Conservation (phyloP, 306 rosid species). For the Prosopis cineraria region DNA sequence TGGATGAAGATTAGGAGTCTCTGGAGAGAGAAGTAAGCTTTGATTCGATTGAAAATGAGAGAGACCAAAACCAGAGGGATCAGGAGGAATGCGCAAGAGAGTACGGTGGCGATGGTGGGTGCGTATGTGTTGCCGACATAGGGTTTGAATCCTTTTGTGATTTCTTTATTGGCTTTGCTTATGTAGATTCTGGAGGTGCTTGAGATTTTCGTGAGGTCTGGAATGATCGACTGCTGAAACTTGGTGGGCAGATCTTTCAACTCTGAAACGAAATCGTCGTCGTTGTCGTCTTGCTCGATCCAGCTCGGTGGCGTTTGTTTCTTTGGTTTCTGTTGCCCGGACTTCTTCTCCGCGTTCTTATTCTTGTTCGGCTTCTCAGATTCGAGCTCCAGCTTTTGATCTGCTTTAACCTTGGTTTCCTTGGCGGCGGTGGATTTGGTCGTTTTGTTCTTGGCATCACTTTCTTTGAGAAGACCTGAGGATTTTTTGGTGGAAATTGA, state of each 20-base stretch:
- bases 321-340: slow-evolving; percentile 40
- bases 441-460: slow-evolving; percentile 61
- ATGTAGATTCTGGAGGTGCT: slow-evolving; percentile 71
- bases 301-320: slow-evolving; percentile 54
- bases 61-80: slow-evolving; percentile 77
- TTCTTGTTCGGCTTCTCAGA: slow-evolving; percentile 34
- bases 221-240: slow-evolving; percentile 68
- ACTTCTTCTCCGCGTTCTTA: slow-evolving; percentile 30
- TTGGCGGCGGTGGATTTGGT: slow-evolving; percentile 54
- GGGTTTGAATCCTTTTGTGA: slow-evolving; percentile 77
- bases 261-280: slow-evolving; percentile 61
- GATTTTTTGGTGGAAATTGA: slow-evolving; percentile 44
- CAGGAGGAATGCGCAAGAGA: slow-evolving; percentile 62
- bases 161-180: slow-evolving; percentile 68
- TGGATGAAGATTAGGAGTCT: slow-evolving; percentile 89
- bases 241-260: slow-evolving; percentile 62
- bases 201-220: slow-evolving; percentile 83
- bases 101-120: slow-evolving; percentile 63
- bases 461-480: slow-evolving; percentile 53
- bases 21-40: slow-evolving; percentile 91
- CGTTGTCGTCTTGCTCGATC: slow-evolving; percentile 57
- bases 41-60: slow-evolving; percentile 72
- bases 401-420: slow-evolving; percentile 31
- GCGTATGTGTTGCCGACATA: slow-evolving; percentile 87
- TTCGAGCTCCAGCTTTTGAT: slow-evolving; percentile 23